Conservation (phyloP, 176 grass and related monocot species). For the Neostapfia colusana region DNA sequence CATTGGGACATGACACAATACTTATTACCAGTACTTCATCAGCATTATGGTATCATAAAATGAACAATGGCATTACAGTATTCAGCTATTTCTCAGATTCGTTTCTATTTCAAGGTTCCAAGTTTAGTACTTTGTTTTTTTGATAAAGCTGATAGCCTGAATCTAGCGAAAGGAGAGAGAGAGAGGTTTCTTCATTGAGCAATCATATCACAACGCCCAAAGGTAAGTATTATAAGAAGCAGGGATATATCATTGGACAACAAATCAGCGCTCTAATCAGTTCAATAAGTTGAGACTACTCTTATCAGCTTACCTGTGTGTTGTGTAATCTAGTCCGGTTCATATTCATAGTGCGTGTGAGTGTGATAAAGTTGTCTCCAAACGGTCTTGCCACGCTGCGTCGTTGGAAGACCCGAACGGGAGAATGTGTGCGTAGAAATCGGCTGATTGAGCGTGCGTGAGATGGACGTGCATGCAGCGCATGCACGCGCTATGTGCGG, state of each 20-base stretch:
- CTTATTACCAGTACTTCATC: neutral
- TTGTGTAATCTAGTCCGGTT: too few relatives aligned
- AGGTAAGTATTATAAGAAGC: constrained; percentile 6
- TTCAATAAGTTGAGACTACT: constrained; percentile 18
- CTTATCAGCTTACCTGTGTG: constrained; percentile 7
- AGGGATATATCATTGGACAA: constrained; percentile 15
- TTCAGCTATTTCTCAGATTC: neutral
- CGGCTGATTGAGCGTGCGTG: too few relatives aligned
- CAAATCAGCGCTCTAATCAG: constrained; percentile 24
- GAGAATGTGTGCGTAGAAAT: too few relatives aligned
- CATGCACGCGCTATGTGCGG: too few relatives aligned
- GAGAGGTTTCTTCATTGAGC: neutral
- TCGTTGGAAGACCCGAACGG: too few relatives aligned
- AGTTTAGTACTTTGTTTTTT: neutral
- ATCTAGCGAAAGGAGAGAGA: neutral
- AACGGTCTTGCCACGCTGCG: too few relatives aligned
- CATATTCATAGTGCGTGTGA: too few relatives aligned
- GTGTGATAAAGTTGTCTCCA: too few relatives aligned
- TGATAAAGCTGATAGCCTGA: neutral
- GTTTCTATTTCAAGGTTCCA: neutral
- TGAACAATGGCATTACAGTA: neutral
- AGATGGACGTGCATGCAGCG: too few relatives aligned
- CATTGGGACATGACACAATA: neutral
- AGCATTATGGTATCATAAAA: neutral
- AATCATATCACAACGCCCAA: constrained; percentile 32